Conservation (phyloP, 2,329 filamentous ascomycete species). For the Epichloe brachyelytri region DNA sequence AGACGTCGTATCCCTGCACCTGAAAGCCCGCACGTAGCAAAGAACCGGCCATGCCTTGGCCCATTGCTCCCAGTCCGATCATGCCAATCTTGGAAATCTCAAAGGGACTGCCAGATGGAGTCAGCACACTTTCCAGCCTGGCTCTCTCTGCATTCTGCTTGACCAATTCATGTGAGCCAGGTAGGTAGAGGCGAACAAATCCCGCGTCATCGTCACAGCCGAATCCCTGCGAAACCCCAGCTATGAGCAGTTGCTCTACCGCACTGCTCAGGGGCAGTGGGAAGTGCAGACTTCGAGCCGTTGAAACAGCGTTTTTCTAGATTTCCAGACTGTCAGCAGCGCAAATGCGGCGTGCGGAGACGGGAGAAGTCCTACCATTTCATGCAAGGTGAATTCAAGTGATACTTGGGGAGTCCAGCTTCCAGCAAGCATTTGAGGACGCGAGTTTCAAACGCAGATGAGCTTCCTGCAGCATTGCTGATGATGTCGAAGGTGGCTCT, state of each 20-base stretch:
- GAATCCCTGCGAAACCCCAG: slow-evolving; percentile 14
- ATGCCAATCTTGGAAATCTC: slow-evolving; percentile 20
- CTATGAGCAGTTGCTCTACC: slow-evolving; percentile 20
- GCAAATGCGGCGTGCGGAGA: background rate
- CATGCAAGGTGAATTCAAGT: slow-evolving; percentile 22
- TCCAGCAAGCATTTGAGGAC: slow-evolving; percentile 36
- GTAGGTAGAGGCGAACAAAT: slow-evolving; percentile 16
- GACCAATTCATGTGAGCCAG: slow-evolving; percentile 6
- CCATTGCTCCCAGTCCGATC: slow-evolving; percentile 26
- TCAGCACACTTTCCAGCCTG: slow-evolving; percentile 5
- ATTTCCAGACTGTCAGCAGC: background rate
- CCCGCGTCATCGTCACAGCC: slow-evolving; percentile 17
- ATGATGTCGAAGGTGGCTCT: slow-evolving; percentile 18
- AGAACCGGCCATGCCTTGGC: slow-evolving; percentile 23
- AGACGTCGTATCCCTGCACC: slow-evolving; percentile 23
- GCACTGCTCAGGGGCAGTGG: slow-evolving; percentile 22
- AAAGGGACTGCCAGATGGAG: slow-evolving; percentile 10
- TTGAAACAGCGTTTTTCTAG: slow-evolving; percentile 13
- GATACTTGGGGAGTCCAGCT: slow-evolving; percentile 29
- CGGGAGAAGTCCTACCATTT: slow-evolving; percentile 17
- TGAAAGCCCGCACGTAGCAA: slow-evolving; percentile 19
- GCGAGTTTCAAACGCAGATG: slow-evolving; percentile 46
- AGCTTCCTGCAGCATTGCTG: slow-evolving; percentile 18
- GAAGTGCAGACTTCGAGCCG: slow-evolving; percentile 17
- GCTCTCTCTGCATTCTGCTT: slow-evolving; percentile 7